Evolutionary conservation across 345 rosid genomes (phyloP).

Genomic region (Rhizophora apiculata): DNA sequence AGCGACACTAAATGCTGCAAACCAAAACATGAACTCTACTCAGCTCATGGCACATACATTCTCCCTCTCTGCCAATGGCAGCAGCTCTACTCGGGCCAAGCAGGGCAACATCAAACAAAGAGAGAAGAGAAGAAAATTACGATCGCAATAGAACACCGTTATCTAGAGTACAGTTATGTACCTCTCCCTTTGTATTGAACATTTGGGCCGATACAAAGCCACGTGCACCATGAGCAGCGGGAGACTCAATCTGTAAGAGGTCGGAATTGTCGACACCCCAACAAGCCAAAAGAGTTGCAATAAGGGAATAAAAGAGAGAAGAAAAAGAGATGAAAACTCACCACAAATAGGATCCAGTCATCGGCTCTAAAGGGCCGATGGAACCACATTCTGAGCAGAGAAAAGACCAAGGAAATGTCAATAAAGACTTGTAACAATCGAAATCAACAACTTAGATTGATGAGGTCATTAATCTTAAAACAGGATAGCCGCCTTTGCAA

Average conservation of each 20-base stretch:
- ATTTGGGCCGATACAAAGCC: constrained; percentile 78
- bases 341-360: constrained; percentile 90
- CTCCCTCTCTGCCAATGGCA: too few species aligned
- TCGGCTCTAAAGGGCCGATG: constrained; percentile 82
- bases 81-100: too few species aligned
- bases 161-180: constrained; percentile 12
- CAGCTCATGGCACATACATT: not conserved
- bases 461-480: too few species aligned
- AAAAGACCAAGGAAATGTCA: not conserved
- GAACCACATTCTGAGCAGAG: constrained; percentile 74
- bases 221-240: constrained; percentile 55
- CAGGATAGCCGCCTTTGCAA: too few species aligned
- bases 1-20: constrained; percentile 71
- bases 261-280: not conserved
- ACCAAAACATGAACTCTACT: not conserved
- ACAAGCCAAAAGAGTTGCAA: too few species aligned
- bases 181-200: constrained; percentile 84
- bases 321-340: constrained; percentile 23
- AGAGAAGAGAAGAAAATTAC: not conserved
- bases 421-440: not conserved
- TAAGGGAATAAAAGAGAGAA: too few species aligned
- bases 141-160: too few species aligned
- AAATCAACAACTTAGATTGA: too few species aligned
- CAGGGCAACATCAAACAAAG: not conserved
- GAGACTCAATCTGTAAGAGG: constrained; percentile 53